Base-by-base conservation (phyloP, 78 protist species). In the Dictyostelium firmibasis region DNA sequence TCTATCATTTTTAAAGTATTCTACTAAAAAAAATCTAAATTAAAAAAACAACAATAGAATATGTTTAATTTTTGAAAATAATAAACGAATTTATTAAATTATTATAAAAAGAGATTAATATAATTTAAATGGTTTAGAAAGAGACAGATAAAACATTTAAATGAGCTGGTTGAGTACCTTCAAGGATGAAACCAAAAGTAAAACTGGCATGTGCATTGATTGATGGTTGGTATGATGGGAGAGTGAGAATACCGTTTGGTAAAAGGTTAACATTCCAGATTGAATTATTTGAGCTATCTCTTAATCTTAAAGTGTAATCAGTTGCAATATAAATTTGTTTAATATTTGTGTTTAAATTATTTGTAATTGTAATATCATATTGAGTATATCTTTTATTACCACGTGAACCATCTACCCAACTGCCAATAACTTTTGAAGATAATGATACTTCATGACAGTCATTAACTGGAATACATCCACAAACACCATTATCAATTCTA, bases 111-210 rank as follows among this genome's bases (percentile, higher is more conserved):
- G 2, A 4, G 4, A 38, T 38, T 38, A 38, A 38, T 38, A 4
- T 2, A 38, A 4, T 38, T 38, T 38, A 38, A 38, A 0, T 47
- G 20, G 16, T 16, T 50, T 50, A 50, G n/a, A 50, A 50, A 16
- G 62, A 50, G 16, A 50, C 62, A 1, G 62, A 50, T 16, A 50
- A 50, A 16, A 50, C 62, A 50, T 50, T 16, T 50, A 50, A 50
- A 16, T 50, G 13, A 6, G 81, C 43, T 10, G 81, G 53, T 36
- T 27, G 81, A 74, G 72, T 11, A 81, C 85, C 85, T 81, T 81
- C 85, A 50, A 81, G n/a, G 1, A 81, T 81, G 85, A 81, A 53
- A 0, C 85, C 85, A 81, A 81, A 81, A 3, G 85, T 81, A 64
- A 47, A 81, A 11, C 43, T 13, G 16, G 64, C 70, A 81, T 50